A percentile compares a stretch with the other conserved stretches of the same genome.
phyloP scores from a whole-genome alignment of 177 flowering plant genomes.

The Tripterygium wilfordii region DNA sequence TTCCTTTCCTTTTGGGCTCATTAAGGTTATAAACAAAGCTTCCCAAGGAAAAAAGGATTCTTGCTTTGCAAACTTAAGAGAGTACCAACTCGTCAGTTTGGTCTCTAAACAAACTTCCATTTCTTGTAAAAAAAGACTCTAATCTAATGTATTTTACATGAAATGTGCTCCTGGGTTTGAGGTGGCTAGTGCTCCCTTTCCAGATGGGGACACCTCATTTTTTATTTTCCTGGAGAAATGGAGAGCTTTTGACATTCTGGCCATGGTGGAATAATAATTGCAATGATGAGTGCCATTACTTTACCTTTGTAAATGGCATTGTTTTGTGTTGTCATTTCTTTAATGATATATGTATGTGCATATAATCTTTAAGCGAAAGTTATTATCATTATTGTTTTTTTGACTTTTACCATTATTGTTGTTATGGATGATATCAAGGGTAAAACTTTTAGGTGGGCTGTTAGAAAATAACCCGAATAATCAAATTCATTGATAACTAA shows the following conservation, averaged over 20 bases:
- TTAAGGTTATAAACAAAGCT: neutral
- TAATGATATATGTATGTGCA: neutral
- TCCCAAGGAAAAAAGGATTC: slow-evolving; percentile 11
- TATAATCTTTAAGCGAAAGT: no score
- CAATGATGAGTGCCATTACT: slow-evolving; percentile 6
- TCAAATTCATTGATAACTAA: no score
- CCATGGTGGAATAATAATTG: slow-evolving; percentile 9
- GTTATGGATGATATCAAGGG: no score
- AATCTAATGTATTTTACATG: neutral
- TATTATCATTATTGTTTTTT: no score
- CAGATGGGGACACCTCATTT: neutral
- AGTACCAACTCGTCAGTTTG: slow-evolving; percentile 6
- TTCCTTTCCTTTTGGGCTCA: neutral
- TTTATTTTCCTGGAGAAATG: neutral
- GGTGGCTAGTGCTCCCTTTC: slow-evolving; percentile 11
- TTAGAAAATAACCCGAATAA: no score
- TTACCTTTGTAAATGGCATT: slow-evolving; percentile 7
- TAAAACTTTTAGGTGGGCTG: no score
- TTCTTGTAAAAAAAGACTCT: slow-evolving; percentile 15
- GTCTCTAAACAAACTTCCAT: slow-evolving; percentile 12
- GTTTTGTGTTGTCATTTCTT: neutral
- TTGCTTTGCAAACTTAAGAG: neutral
- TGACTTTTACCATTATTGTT: no score
- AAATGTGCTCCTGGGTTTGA: no score
- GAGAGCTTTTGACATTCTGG: slow-evolving; percentile 3